These are phyloP conservation scores for Podaxis sp. DNA, from an alignment of 768 basidiomycete species.

Conservation along the genomic window DNA sequence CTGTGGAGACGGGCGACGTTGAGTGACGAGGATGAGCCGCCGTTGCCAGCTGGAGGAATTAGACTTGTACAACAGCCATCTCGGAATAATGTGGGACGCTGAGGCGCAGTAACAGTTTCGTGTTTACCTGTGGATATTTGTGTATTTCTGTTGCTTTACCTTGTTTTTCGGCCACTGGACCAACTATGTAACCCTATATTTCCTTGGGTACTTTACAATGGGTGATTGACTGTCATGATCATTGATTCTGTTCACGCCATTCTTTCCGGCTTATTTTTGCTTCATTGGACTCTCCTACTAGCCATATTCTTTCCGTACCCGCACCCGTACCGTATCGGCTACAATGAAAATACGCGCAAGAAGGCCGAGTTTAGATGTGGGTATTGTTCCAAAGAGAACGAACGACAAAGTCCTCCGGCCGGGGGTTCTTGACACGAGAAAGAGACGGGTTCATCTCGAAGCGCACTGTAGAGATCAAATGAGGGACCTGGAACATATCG, in stretches of 20 bases:
- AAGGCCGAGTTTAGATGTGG: conserved; percentile 21
- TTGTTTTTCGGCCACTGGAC: neutral
- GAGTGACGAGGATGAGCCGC: conserved; percentile 18
- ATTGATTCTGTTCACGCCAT: neutral
- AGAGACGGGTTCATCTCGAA: conserved; percentile 18
- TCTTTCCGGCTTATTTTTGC: neutral
- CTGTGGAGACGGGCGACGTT: conserved; percentile 34
- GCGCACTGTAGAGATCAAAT: conserved; percentile 13
- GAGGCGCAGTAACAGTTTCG: neutral
- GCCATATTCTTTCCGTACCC: neutral
- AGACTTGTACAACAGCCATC: conserved; percentile 30
- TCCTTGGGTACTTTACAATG: neutral
- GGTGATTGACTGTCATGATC: neutral
- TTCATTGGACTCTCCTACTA: too few relatives aligned
- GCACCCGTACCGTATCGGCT: neutral
- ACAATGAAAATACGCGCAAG: neutral
- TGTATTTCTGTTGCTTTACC: neutral
- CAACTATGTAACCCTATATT: neutral
- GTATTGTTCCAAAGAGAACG: conserved; percentile 54
- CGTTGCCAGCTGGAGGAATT: conserved; percentile 26
- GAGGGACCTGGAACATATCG: conserved; percentile 36
- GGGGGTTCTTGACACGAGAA: conserved; percentile 32
- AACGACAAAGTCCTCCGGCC: conserved; percentile 42
- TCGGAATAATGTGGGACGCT: neutral
- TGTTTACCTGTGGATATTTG: neutral